phyloP scores from a whole-genome alignment of 2,329 filamentous ascomycete species.

The Beauveria medogensis region DNA sequence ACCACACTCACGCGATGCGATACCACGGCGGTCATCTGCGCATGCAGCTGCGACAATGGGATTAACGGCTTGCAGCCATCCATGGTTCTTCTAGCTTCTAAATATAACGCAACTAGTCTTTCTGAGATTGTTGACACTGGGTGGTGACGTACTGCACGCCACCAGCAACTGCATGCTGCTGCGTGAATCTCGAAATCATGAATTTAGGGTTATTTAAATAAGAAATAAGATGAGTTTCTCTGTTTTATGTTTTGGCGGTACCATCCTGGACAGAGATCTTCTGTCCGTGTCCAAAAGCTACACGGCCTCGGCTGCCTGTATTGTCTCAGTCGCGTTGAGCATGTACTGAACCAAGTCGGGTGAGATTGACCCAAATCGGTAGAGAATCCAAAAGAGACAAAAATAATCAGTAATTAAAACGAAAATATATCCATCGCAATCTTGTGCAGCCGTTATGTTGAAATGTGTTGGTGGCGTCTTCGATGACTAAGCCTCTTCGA shows the following conservation, averaged over 20 bases:
- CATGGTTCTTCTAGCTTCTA: too few relatives aligned
- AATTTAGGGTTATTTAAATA: too few relatives aligned
- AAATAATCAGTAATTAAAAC: too few relatives aligned
- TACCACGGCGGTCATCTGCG: not conserved
- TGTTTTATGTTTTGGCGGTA: too few relatives aligned
- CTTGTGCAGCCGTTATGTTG: not conserved
- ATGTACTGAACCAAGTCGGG: not conserved
- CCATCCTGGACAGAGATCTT: not conserved
- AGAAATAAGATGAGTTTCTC: too few relatives aligned
- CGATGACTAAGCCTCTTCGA: conserved; percentile 8
- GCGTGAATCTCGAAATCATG: too few relatives aligned
- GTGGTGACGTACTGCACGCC: too few relatives aligned
- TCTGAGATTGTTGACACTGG: too few relatives aligned
- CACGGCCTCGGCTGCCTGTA: not conserved
- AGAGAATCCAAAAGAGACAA: too few relatives aligned
- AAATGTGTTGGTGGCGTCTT: not conserved
- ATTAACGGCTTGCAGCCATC: not conserved
- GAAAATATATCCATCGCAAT: not conserved
- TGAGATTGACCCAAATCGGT: too few relatives aligned
- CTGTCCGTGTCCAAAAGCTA: not conserved
- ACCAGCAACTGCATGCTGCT: too few relatives aligned
- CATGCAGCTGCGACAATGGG: not conserved
- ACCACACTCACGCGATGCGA: not conserved
- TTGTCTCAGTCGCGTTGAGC: not conserved
- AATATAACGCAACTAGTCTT: too few relatives aligned